Evolutionary conservation across 805 yeast species (phyloP).

Genomic region (Limtongozyma cylindracea): DNA sequence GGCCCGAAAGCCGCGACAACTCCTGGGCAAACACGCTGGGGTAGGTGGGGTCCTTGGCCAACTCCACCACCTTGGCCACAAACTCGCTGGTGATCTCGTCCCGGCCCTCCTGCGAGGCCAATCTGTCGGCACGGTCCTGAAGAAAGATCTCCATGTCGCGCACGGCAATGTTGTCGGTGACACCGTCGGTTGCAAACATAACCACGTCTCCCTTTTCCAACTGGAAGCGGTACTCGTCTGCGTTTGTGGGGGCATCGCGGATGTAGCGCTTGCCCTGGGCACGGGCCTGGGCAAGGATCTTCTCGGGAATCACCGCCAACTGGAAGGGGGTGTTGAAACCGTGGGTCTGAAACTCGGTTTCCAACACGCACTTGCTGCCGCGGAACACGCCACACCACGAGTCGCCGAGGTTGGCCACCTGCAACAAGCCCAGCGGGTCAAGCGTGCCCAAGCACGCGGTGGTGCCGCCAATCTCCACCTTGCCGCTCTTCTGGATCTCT

Average conservation of each 20-base stretch:
- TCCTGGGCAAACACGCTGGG: conserved; percentile 79
- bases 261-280: conserved; percentile 35
- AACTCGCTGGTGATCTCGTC: conserved; percentile 23
- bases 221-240: conserved; percentile 42
- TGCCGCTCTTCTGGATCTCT: conserved; percentile 21
- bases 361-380: conserved; percentile 26
- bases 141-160: conserved; percentile 50
- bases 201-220: conserved; percentile 51
- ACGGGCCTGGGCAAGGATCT: conserved; percentile 24
- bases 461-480: conserved; percentile 76
- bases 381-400: conserved; percentile 86
- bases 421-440: conserved; percentile 25
- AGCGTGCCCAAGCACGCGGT: conserved; percentile 73
- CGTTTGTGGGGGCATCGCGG: conserved; percentile 41
- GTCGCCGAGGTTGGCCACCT: conserved; percentile 73
- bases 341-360: conserved; percentile 60
- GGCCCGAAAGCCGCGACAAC: conserved; percentile 36
- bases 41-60: conserved; percentile 47
- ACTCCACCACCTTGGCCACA: conserved; percentile 37
- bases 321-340: conserved; percentile 87
- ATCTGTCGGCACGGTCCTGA: conserved; percentile 19
- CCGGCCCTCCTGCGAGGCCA: conserved; percentile 7
- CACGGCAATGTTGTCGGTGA: conserved; percentile 59
- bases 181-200: conserved; percentile 82
- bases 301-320: conserved; percentile 57